Base-by-base conservation (phyloP, 768 basidiomycete genomes). In the Lactarius sp. region DNA sequence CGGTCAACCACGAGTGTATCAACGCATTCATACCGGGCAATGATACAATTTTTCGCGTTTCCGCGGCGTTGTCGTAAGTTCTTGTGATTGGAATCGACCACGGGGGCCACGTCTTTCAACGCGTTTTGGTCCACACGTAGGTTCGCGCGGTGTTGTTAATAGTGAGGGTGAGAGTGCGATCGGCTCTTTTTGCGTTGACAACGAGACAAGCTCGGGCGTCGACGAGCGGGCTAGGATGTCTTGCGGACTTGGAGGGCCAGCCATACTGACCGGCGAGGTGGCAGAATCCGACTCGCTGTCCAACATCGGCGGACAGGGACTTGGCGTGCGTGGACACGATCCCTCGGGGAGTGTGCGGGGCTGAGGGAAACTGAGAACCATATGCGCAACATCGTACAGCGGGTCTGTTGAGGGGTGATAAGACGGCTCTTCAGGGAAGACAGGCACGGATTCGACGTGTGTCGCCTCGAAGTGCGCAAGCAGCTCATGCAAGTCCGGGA, bases 401-500 rank as follows among this genome's bases (percentile, higher is more conserved):
- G 59, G 42, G 59, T 52, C 68, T 57, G 27, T 55, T 47, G 53
- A 55, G 42, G 59, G 66, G 22, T 56, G 57, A 47, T 63, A 66
- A 22, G 46, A 44, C n/a, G 63, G 61, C n/a, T 58, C 51, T 41
- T 61, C 39, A 20, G 59, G 33, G 47, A 63, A 18, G 41, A 61
- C 22, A 9, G 62, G 57, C 22, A 56, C 56, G 5, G 61, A 67
- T 46, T 76, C 71, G 51, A 77, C 79, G 60, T 77, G 77, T 7
- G 71, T 66, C 66, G 77, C 76, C 65, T 83, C 81, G 55, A 80
- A 80, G 64, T 83, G 84, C 66, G 80, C 79, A 57, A 83, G 73
- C 20, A 83, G 75, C 44, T 76, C 77, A 67, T 83, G 83, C 44
- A 83, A 73, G 71, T 81, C 79, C 6, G 76, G 68, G 36, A 82